phyloP scores from a whole-genome alignment of 73 alveolate genomes.

The Effrenium voratum region DNA sequence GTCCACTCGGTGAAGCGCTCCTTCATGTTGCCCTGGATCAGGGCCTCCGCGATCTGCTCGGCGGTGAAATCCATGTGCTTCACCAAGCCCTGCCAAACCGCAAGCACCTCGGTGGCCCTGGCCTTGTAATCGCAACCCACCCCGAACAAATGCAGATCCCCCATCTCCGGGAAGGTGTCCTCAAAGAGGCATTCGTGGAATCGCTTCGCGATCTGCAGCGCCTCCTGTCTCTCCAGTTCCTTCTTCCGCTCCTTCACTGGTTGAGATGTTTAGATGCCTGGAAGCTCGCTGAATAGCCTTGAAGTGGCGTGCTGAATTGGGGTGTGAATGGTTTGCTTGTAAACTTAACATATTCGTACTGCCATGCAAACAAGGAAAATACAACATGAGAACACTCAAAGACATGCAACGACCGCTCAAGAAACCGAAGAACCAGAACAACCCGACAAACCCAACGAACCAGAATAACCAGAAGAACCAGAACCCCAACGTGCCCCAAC shows the following conservation, averaged over 20 bases:
- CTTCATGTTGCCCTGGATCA: conserved; percentile 69
- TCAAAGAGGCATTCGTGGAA: conserved; percentile 71
- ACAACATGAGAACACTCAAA: no score
- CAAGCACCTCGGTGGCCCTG: conserved; percentile 87
- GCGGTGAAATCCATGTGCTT: conserved; percentile 84
- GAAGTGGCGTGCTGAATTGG: no score
- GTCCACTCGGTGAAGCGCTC: conserved; percentile 83
- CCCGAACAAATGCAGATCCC: conserved; percentile 71
- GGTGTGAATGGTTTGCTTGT: no score
- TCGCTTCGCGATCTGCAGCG: conserved; percentile 65
- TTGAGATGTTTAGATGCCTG: no score
- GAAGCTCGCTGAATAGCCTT: no score
- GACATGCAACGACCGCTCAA: no score
- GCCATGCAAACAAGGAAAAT: no score
- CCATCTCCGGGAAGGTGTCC: conserved; percentile 90
- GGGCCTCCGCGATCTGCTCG: conserved; percentile 51
- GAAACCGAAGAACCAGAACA: no score
- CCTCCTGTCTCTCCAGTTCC: conserved; percentile 73
- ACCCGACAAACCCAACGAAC: no score
- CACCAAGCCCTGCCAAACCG: conserved; percentile 83
- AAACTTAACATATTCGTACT: no score
- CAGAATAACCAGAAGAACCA: no score
- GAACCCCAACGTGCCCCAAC: no score
- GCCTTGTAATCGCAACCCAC: conserved; percentile 77
- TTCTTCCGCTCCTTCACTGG: background rate